Conservation (phyloP, 257 asterid genomes). For the Nicotiana attenuata region DNA sequence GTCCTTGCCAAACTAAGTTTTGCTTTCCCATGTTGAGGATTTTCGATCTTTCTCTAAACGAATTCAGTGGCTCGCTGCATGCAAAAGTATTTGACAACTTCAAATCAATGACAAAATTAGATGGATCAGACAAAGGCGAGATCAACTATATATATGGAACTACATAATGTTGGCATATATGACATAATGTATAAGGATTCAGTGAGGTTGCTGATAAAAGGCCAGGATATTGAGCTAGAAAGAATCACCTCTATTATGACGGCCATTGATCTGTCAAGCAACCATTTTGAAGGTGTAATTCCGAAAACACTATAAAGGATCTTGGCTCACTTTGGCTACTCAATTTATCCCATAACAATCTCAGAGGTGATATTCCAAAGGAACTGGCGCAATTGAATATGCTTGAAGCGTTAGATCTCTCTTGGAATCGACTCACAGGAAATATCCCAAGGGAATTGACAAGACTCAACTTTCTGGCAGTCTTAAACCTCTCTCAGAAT, state of each 20-base stretch:
- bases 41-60: background rate
- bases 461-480: background rate
- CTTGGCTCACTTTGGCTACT: background rate
- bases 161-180: no score
- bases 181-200: background rate
- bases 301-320: background rate
- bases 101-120: background rate
- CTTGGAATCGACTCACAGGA: background rate
- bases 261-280: background rate
- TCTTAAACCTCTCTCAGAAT: background rate
- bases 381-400: background rate
- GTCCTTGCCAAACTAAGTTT: background rate
- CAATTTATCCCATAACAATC: background rate
- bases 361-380: background rate
- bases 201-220: background rate
- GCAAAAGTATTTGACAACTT: background rate
- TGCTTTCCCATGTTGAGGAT: background rate
- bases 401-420: background rate
- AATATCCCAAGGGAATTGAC: background rate
- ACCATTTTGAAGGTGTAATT: background rate
- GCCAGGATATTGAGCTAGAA: background rate
- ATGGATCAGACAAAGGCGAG: background rate
- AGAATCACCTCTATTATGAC: background rate
- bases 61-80: background rate
- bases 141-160: background rate